Conservation (phyloP, 495 filamentous ascomycete species). For the Trichoderma reesei region DNA sequence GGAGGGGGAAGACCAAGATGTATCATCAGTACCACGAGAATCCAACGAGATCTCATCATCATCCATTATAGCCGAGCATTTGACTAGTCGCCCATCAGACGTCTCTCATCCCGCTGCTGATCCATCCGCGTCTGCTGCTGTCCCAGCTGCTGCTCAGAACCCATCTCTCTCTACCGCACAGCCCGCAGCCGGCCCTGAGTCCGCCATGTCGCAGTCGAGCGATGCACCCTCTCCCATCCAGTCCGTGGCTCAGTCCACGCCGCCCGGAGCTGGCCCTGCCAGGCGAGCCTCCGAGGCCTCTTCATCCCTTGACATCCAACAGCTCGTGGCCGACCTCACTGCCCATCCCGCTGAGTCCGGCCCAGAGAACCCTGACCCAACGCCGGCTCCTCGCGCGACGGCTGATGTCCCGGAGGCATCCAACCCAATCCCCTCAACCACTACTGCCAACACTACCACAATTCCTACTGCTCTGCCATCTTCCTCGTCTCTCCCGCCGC, state of each 20-base stretch:
- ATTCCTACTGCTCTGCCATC: conserved; percentile 32
- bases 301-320: conserved; percentile 26
- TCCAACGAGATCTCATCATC: conserved; percentile 19
- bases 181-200: not conserved
- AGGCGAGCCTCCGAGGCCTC: conserved; percentile 1
- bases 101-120: conserved; percentile 8
- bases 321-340: conserved; percentile 40
- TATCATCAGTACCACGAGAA: conserved; percentile 20
- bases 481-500: conserved; percentile 43
- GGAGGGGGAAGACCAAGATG: conserved; percentile 22
- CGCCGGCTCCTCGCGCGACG: conserved; percentile 14
- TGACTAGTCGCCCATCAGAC: conserved; percentile 8
- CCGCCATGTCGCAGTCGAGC: not conserved
- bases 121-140: conserved; percentile 8
- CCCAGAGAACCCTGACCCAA: conserved; percentile 17
- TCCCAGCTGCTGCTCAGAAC: conserved; percentile 7
- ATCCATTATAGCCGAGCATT: conserved; percentile 12
- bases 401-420: conserved; percentile 24
- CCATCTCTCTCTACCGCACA: not conserved
- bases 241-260: not conserved
- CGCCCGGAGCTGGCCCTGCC: not conserved
- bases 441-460: conserved; percentile 2
- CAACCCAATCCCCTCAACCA: conserved; percentile 24
- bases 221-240: not conserved
- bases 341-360: conserved; percentile 13